Evolutionary conservation across 495 filamentous ascomycete genomes (phyloP).

Genomic region (Venustampulla echinocandica): DNA sequence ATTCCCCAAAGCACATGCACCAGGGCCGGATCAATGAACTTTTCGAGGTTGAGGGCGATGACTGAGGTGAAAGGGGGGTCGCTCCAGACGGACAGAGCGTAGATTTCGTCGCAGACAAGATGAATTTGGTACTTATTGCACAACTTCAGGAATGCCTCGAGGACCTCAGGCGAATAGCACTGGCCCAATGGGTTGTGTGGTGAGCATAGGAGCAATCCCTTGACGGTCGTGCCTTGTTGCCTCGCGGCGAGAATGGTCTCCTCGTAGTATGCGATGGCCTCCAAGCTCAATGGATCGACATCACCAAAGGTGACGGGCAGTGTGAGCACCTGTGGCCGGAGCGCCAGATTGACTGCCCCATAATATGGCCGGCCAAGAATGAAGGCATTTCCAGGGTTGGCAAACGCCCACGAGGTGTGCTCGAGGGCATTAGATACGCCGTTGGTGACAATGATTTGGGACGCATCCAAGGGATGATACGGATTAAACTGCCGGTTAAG

Average conservation of each 20-base stretch:
- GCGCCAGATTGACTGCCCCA: conserved; percentile 32
- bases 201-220: conserved; percentile 47
- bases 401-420: conserved; percentile 34
- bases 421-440: no score
- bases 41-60: conserved; percentile 36
- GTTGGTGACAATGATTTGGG: no score
- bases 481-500: conserved; percentile 38
- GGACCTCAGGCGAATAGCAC: conserved; percentile 43
- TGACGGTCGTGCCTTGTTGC: conserved; percentile 28
- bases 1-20: conserved; percentile 56
- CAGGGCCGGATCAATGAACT: conserved; percentile 39
- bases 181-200: conserved; percentile 49
- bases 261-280: conserved; percentile 22
- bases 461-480: no score
- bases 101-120: conserved; percentile 56
- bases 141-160: conserved; percentile 39
- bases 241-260: conserved; percentile 19
- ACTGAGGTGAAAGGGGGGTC: conserved; percentile 43
- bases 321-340: conserved; percentile 12
- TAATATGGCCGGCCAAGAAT: conserved; percentile 44
- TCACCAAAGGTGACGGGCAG: conserved; percentile 38
- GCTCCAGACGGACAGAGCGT: conserved; percentile 46
- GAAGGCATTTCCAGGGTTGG: conserved; percentile 41
- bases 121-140: conserved; percentile 49
- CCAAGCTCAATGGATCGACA: conserved; percentile 34